Base-by-base conservation (phyloP, 306 rosid genomes). In the Dicorynia guianensis region DNA sequence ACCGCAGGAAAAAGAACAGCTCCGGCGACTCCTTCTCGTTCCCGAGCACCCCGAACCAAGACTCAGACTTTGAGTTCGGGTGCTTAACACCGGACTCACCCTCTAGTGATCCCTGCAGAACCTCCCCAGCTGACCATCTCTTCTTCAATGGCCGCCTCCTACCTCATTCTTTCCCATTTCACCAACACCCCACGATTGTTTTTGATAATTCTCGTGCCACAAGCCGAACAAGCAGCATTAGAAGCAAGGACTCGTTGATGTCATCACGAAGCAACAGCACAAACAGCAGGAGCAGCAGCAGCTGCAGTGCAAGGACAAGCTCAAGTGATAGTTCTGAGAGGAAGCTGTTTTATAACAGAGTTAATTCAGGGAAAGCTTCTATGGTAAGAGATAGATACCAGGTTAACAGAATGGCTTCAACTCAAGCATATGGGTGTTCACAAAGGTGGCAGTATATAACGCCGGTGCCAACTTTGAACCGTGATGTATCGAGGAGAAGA, bases 121-220 rank as follows among this genome's bases (percentile, higher is more conserved):
- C 81, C 56, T 93, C 98, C 5, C 97, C 97, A 2, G 98, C 98
- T 0, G 98, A 93, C 61, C 90, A 94, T 55, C 70, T 94, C 69
- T 94, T 94, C 90, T 73, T 84, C 79, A 94, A 94, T 6, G 98
- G 98, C n/a, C 89, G 82, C 12, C 98, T 94, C 72, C 85, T 82
- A 9, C 98, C 98, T 3, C 98, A 93, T 50, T 70, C 87, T 8
- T 93, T 93, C 77, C 97, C 30, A 0, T 71, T 83, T 38, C 86
- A 76, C 3, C 85, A 76, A 7, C 55, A 52, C 53, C 44, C 44
- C 44, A 66, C 53, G 20, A 33, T 73, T 6, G 35, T 40, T 12
- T 18, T 48, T 0, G 69, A 80, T 34, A 43, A 11, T 46, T 80
- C 87, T 2, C 69, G 83, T 0, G 4, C 70, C 9, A 69, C 84